phyloP scores from a whole-genome alignment of 805 yeast genomes.

The Torulaspora indica region DNA sequence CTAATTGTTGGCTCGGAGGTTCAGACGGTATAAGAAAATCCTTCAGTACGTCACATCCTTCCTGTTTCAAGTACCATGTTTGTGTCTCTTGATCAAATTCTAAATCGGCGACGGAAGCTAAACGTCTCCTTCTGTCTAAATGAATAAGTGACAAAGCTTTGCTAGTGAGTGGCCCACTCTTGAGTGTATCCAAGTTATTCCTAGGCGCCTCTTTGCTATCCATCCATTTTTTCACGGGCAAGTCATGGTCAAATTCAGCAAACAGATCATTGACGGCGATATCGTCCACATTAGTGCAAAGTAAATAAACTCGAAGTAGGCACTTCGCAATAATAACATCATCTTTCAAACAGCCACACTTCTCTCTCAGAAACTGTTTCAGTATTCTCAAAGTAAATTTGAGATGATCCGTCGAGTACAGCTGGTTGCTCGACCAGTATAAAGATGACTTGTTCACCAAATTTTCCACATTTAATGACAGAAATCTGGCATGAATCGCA shows the following conservation, averaged over 20 bases:
- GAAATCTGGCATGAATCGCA: conserved; percentile 17
- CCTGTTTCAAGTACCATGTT: conserved; percentile 14
- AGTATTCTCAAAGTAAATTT: conserved; percentile 19
- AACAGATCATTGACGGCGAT: conserved; percentile 5
- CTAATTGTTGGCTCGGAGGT: not conserved
- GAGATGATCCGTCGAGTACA: conserved; percentile 16
- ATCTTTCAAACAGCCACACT: conserved; percentile 6
- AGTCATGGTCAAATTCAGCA: conserved; percentile 13
- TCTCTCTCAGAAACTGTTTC: conserved; percentile 15
- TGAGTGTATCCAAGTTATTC: not conserved
- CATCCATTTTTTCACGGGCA: conserved; percentile 24
- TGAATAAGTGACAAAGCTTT: conserved; percentile 20
- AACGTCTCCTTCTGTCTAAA: conserved; percentile 25
- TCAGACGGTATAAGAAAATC: not conserved
- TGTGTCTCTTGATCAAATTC: conserved; percentile 7
- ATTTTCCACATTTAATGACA: conserved; percentile 19
- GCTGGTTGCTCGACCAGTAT: not conserved
- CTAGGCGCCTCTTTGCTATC: not conserved
- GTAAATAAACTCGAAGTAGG: conserved; percentile 23
- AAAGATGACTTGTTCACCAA: conserved; percentile 10
- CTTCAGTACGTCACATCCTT: conserved; percentile 1
- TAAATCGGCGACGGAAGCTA: conserved; percentile 3
- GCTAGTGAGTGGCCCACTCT: conserved; percentile 11
- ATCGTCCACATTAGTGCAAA: conserved; percentile 10
- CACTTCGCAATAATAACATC: conserved; percentile 18